A percentile compares a stretch with the other conserved stretches of the same genome.
These are phyloP conservation scores for Termitomyces sp. DNA, from an alignment of 768 basidiomycete genomes.

Conservation along the genomic window DNA sequence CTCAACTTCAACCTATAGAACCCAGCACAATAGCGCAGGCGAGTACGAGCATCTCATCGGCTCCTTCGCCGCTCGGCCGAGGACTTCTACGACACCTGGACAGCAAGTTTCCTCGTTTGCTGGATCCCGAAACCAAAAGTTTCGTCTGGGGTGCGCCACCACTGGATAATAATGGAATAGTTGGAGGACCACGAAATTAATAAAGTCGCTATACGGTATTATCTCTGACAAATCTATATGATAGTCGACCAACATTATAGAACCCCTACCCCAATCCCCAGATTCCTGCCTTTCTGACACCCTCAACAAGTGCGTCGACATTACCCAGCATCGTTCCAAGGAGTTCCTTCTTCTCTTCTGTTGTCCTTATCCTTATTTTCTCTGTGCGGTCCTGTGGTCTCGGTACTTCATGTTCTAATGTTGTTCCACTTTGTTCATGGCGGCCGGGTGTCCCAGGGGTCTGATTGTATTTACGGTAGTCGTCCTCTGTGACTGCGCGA, in stretches of 20 bases:
- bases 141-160: conserved; percentile 71
- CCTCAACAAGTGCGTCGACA: conserved; percentile 86
- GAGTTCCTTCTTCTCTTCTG: conserved; percentile 78
- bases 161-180: conserved; percentile 53
- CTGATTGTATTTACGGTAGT: conserved; percentile 8
- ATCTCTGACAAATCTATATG: neutral
- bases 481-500: conserved; percentile 14
- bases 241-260: neutral
- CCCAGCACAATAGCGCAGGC: neutral
- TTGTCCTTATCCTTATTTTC: conserved; percentile 50
- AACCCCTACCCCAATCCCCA: conserved; percentile 59
- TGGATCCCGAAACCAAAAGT: conserved; percentile 59
- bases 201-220: neutral
- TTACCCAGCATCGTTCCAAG: conserved; percentile 83
- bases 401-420: conserved; percentile 10
- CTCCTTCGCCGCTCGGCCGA: conserved; percentile 14
- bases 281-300: conserved; percentile 79
- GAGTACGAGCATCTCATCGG: neutral
- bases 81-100: conserved; percentile 45
- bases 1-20: conserved; percentile 6
- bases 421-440: conserved; percentile 3
- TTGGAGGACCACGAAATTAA: conserved; percentile 16
- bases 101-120: conserved; percentile 38
- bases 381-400: conserved; percentile 6
- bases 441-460: conserved; percentile 1